Evolutionary conservation across 257 asterid species (phyloP).

Genomic region (Hygrophila difformis): DNA sequence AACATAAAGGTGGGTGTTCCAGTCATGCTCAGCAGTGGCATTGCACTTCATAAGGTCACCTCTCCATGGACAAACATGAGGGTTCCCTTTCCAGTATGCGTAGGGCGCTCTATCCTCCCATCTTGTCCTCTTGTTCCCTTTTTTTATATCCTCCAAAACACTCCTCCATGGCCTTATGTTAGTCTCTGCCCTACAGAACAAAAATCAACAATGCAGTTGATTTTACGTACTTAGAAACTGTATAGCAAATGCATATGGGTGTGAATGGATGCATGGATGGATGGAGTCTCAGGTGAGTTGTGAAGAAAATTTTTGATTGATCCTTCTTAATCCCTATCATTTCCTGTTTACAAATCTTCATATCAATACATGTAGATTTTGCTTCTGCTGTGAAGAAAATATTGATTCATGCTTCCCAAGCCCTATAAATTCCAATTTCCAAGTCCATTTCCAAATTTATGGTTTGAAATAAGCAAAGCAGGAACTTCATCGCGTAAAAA

Average conservation of each 20-base stretch:
- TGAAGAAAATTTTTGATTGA: not conserved
- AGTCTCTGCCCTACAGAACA: constrained; percentile 58
- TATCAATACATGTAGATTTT: not conserved
- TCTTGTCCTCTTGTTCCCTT: constrained; percentile 52
- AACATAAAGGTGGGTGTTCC: constrained; percentile 61
- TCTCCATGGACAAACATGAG: constrained; percentile 59
- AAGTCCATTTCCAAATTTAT: not conserved
- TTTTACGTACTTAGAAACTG: not conserved
- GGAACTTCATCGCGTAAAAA: no score
- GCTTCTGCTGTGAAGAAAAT: no score
- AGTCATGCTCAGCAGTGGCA: constrained; percentile 45
- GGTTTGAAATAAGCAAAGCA: no score
- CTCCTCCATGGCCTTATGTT: constrained; percentile 82
- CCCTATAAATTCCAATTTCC: no score
- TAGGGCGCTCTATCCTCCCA: constrained; percentile 84
- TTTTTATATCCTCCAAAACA: constrained; percentile 48
- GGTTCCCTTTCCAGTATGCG: constrained; percentile 96
- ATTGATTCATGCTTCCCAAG: no score
- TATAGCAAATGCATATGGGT: no score
- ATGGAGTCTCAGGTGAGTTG: no score
- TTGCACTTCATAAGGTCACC: constrained; percentile 72
- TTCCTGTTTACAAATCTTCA: not conserved
- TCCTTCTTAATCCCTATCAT: not conserved
- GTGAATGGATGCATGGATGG: no score
- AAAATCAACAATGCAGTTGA: not conserved